Percentiles rank a stretch among this genome's conserved stretches.
Evolutionary conservation across 306 rosid species (phyloP).

Genomic region (Medicago lupulina): DNA sequence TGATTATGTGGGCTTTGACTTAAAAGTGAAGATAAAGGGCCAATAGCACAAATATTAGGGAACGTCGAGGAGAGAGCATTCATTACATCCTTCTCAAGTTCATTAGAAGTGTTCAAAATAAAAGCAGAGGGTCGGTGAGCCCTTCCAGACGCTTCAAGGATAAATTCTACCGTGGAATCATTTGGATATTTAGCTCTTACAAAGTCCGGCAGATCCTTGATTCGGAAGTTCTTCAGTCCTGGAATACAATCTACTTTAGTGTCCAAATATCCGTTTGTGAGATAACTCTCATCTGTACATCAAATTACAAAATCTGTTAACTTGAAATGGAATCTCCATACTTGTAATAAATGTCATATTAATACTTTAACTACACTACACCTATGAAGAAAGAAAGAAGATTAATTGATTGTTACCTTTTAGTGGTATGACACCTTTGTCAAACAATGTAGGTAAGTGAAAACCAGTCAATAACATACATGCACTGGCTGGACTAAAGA

Average conservation of each 20-base stretch:
- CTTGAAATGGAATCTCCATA: too few species aligned
- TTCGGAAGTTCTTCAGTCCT: constrained; percentile 18
- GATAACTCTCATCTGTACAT: constrained; percentile 38
- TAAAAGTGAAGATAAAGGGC: constrained; percentile 10
- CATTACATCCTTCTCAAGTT: background rate
- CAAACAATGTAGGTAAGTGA: background rate
- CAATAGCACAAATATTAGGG: constrained; percentile 1
- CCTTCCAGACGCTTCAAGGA: background rate
- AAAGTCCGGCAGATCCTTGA: constrained; percentile 30
- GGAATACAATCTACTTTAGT: constrained; percentile 40
- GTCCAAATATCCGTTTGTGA: constrained; percentile 38
- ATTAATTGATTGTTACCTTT: constrained; percentile 27
- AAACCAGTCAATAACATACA: background rate
- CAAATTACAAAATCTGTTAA: background rate
- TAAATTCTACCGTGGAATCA: background rate
- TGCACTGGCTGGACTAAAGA: constrained; percentile 14
- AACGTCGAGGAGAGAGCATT: constrained; percentile 12
- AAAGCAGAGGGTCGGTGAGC: too few species aligned
- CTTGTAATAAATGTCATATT: background rate
- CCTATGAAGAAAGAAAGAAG: background rate
- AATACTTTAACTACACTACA: background rate
- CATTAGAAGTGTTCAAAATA: background rate
- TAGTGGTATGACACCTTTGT: constrained; percentile 30
- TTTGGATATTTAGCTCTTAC: constrained; percentile 32
- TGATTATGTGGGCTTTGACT: background rate